A percentile compares a stretch with the other conserved stretches of the same genome.
phyloP scores from a whole-genome alignment of 768 basidiomycete species.

The Pleurotus cornucopiae region DNA sequence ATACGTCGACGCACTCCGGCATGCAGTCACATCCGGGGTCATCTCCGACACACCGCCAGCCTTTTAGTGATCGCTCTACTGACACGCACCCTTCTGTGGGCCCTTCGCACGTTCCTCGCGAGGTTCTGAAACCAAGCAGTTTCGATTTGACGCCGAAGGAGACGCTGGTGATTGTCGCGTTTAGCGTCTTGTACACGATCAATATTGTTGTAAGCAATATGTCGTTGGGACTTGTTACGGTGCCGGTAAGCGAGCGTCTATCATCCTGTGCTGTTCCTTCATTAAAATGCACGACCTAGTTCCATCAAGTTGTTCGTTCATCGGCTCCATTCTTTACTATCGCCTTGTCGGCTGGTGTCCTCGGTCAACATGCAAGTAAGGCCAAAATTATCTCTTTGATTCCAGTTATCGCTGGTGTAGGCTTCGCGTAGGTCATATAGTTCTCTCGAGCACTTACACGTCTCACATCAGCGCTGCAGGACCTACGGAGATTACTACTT shows the following conservation, averaged over 20 bases:
- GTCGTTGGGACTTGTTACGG: slow-evolving; percentile 82
- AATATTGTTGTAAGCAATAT: slow-evolving; percentile 96
- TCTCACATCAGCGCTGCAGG: slow-evolving; percentile 30
- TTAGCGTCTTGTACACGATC: slow-evolving; percentile 87
- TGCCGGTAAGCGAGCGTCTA: slow-evolving; percentile 59
- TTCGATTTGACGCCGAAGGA: slow-evolving; percentile 40
- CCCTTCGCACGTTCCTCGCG: neutral
- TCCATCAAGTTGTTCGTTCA: slow-evolving; percentile 95
- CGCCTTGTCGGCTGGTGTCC: slow-evolving; percentile 64
- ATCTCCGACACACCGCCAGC: slow-evolving; percentile 56
- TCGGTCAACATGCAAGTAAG: slow-evolving; percentile 54
- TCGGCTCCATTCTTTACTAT: slow-evolving; percentile 92
- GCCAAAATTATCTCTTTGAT: slow-evolving; percentile 69
- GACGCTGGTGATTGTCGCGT: slow-evolving; percentile 64
- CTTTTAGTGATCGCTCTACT: slow-evolving; percentile 16
- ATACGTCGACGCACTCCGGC: slow-evolving; percentile 1
- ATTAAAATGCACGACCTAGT: slow-evolving; percentile 39
- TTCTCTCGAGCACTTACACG: neutral
- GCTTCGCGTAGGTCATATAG: slow-evolving; percentile 67
- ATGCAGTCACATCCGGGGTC: slow-evolving; percentile 29
- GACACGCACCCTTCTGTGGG: neutral
- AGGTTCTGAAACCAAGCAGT: too few species aligned
- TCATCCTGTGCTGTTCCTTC: slow-evolving; percentile 4
- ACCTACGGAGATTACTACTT: slow-evolving; percentile 97
- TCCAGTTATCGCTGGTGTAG: slow-evolving; percentile 88